Evolutionary conservation across 345 rosid genomes (phyloP).

Genomic region (Mallotus nudiflorus): DNA sequence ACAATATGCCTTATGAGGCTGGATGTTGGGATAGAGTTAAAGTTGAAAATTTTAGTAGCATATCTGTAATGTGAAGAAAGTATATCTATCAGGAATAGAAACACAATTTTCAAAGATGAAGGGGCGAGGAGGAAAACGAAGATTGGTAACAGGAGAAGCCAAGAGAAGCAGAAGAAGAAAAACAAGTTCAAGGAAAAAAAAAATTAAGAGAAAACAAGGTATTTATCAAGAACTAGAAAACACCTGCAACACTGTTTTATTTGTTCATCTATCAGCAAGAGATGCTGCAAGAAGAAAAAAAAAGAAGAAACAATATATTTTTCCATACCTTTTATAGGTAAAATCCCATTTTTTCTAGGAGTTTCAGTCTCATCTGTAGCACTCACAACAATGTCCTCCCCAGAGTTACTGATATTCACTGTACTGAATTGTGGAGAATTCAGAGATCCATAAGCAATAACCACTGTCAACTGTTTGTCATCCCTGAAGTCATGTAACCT

Average conservation of each 20-base stretch:
- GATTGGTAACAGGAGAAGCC: background rate
- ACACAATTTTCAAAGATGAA: background rate
- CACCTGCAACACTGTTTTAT: background rate
- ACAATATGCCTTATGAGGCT: background rate
- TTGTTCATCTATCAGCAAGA: background rate
- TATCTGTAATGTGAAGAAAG: background rate
- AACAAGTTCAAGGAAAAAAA: background rate
- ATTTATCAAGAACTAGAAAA: background rate
- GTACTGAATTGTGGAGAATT: constrained; percentile 37
- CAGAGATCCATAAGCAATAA: constrained; percentile 37
- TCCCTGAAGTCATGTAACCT: constrained; percentile 25
- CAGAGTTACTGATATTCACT: constrained; percentile 30
- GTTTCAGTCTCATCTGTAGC: constrained; percentile 22
- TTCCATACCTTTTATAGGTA: constrained; percentile 25
- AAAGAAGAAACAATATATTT: background rate
- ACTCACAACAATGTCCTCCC: constrained; percentile 33
- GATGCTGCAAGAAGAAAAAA: background rate
- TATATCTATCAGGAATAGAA: background rate
- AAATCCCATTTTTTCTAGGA: constrained; percentile 19
- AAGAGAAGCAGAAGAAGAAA: background rate
- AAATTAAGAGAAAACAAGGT: background rate
- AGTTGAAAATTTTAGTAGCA: background rate
- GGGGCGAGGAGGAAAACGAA: background rate
- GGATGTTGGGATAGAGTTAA: background rate
- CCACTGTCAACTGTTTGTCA: constrained; percentile 18